These are phyloP conservation scores for Nicotiana otophora DNA, from an alignment of 257 asterid genomes.

Conservation along the genomic window DNA sequence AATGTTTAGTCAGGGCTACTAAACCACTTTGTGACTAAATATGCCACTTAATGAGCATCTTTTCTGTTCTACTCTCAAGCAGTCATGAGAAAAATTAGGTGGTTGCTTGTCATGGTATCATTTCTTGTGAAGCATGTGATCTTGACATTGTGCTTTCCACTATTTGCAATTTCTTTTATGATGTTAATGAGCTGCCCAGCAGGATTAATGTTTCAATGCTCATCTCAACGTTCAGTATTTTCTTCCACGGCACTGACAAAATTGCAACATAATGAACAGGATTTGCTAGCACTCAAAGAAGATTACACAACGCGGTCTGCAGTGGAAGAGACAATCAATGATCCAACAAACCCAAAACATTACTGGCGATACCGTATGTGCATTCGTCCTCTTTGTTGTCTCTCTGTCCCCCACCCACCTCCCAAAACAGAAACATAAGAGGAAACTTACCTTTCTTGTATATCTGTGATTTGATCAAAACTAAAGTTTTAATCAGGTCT, in stretches of 20 bases:
- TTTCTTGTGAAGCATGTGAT: neutral
- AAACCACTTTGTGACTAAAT: neutral
- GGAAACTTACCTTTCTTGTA: neutral
- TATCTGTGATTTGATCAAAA: neutral
- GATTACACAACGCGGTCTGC: slow-evolving; percentile 84
- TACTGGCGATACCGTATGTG: slow-evolving; percentile 87
- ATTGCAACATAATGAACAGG: slow-evolving; percentile 37
- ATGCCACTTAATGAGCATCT: neutral
- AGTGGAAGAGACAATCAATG: slow-evolving; percentile 86
- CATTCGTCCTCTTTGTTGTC: slow-evolving; percentile 4
- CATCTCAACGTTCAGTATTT: neutral
- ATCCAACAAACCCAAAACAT: slow-evolving; percentile 95
- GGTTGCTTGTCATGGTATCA: neutral
- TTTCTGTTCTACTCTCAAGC: neutral
- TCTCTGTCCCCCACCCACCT: neutral
- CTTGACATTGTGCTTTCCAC: neutral
- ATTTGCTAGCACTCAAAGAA: slow-evolving; percentile 79
- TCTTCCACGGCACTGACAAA: neutral
- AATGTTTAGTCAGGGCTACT: neutral
- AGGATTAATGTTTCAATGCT: neutral
- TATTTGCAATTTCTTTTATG: neutral
- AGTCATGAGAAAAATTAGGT: neutral
- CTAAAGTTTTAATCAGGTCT: neutral
- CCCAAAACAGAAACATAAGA: neutral
- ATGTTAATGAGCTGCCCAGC: neutral